Conservation (phyloP, 805 yeast genomes). For the Komagataella mondaviorum region DNA sequence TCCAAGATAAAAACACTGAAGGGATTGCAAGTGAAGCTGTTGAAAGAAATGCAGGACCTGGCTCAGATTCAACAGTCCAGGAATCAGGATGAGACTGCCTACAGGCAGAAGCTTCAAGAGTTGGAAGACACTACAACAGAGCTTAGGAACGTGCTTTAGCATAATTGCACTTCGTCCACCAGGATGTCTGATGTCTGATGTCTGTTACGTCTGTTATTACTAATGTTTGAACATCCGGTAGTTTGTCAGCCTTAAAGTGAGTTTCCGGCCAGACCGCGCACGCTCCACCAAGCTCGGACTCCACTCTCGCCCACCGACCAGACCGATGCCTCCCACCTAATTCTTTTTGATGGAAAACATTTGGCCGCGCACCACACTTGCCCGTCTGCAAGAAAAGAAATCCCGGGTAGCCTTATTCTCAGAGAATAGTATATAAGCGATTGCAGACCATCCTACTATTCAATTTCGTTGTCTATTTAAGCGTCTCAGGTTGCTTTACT, state of each 20-base stretch:
- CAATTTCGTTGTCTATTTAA: not conserved
- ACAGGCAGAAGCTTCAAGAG: not conserved
- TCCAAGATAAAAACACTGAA: constrained; percentile 40
- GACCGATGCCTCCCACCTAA: not conserved
- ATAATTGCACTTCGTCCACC: too few relatives aligned
- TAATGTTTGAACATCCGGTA: not conserved
- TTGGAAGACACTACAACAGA: not conserved
- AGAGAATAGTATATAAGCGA: not conserved
- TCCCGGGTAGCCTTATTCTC: not conserved
- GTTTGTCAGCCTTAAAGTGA: not conserved
- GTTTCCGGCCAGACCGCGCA: not conserved
- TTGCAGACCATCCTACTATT: not conserved
- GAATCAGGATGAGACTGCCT: not conserved
- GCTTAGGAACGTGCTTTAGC: not conserved
- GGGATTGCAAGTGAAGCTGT: constrained; percentile 36
- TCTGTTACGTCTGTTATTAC: too few relatives aligned
- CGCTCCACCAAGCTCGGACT: not conserved
- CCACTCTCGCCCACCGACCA: not conserved
- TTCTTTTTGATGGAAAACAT: not conserved
- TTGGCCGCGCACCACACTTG: not conserved
- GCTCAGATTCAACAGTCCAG: constrained; percentile 6
- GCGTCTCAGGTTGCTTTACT: not conserved
- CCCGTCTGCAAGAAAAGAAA: not conserved
- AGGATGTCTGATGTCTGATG: not conserved
- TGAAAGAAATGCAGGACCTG: constrained; percentile 21